Evolutionary conservation across 805 yeast species (phyloP).

Genomic region (Yamadazyma paraphyllophila): DNA sequence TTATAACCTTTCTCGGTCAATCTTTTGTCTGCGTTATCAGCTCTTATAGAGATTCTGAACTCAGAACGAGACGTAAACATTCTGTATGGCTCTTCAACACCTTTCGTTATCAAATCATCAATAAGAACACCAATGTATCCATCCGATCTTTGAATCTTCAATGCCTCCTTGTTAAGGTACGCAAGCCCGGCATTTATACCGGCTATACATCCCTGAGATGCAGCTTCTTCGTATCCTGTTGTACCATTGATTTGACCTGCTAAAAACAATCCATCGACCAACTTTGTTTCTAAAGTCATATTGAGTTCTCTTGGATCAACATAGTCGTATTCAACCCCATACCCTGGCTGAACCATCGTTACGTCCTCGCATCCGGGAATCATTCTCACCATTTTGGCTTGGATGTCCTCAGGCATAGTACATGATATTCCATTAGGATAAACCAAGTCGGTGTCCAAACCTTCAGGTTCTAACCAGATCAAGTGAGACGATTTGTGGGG

Average conservation of each 20-base stretch:
- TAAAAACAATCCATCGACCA: constrained; percentile 70
- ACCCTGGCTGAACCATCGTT: constrained; percentile 89
- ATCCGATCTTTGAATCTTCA: constrained; percentile 68
- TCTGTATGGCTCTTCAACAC: constrained; percentile 94
- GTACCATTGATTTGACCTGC: constrained; percentile 99
- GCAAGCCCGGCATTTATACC: constrained; percentile 91
- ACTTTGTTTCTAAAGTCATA: constrained; percentile 76
- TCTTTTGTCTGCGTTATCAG: constrained; percentile 91
- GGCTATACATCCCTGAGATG: constrained; percentile 93
- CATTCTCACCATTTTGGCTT: constrained; percentile 65
- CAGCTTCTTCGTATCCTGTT: constrained; percentile 98
- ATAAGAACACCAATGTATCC: constrained; percentile 91
- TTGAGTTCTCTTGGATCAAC: constrained; percentile 88
- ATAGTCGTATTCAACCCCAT: constrained; percentile 98
- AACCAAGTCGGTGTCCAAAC: constrained; percentile 77
- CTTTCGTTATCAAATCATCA: constrained; percentile 92
- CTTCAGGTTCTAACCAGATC: constrained; percentile 97
- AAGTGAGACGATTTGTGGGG: constrained; percentile 72
- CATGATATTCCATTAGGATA: constrained; percentile 97
- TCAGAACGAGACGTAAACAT: constrained; percentile 98
- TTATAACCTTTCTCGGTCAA: constrained; percentile 67
- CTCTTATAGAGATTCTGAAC: constrained; percentile 82
- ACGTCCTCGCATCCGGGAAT: constrained; percentile 90
- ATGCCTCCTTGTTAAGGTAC: constrained; percentile 34
- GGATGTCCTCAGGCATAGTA: constrained; percentile 95